Evolutionary conservation across 352 stramenopile genomes (phyloP), one percentile per base, ranked within the genome.

Genomic region (Phytophthora capsici): DNA sequence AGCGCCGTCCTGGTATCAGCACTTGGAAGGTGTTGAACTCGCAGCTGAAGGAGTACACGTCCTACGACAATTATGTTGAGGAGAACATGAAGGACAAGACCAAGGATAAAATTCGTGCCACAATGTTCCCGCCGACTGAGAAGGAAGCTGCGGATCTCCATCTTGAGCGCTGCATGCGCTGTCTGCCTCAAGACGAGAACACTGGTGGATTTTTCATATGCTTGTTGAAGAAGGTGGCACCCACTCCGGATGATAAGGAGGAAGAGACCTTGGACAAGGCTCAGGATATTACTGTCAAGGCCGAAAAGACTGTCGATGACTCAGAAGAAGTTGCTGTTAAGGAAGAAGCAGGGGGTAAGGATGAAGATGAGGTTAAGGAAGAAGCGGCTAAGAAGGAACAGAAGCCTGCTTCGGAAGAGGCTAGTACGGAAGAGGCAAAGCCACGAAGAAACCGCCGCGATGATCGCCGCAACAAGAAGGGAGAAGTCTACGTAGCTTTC

Each of bases 171-270:
- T 99, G 98, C 73, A 93, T 98, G 83, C 93, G 98, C 10, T 97
- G 99, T 40, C 79, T 99, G 37, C 98, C 98, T 16, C 98, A 99
- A 30, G 66, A 78, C 16, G 66, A 94, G 75, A 92, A 99, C 76
- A 99, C 97, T 7, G 98, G 98, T 40, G 98, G 98, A 0, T 99
- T 99, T 73, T 99, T 99, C 77, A 95, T 99, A 37, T 97, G 93
- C 38, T 75, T 99, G 28, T 80, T 99, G 4, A 85, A 96, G 66
- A 99, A 99, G 80, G 82, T 90, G 23, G 75, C 73, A 22, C 69
- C 75, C 20, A 95, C 86, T 7, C 83, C 82, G 6, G 46, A 70
- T 28, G 75, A 74, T 10, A 66, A 77, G 43, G 64, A 69, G 22
- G 57, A 63, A 38, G 0, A 25, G 47, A 58, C 34, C 19, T 34